phyloP scores from a whole-genome alignment of 1,284 basidiomycete genomes.

The Fomes fomentarius region DNA sequence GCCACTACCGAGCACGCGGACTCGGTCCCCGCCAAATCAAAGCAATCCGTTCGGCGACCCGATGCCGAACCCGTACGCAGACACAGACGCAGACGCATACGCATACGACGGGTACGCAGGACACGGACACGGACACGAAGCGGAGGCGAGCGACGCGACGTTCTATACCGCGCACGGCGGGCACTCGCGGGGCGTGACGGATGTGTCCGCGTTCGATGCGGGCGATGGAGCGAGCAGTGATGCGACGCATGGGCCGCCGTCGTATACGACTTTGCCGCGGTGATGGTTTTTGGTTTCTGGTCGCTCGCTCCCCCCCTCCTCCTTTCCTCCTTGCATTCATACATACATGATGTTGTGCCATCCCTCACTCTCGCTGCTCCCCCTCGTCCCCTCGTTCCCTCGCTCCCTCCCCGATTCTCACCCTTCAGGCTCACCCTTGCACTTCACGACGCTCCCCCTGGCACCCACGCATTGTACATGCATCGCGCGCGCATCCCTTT shows the following conservation, averaged over 20 bases:
- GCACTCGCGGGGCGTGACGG: slow-evolving; percentile 12
- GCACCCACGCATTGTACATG: too few relatives aligned
- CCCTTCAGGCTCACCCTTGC: too few relatives aligned
- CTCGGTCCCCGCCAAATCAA: too few relatives aligned
- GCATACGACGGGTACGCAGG: slow-evolving; percentile 15
- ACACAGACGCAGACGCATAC: background rate
- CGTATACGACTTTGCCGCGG: slow-evolving; percentile 4
- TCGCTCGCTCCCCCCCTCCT: too few relatives aligned
- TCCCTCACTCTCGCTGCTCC: too few relatives aligned
- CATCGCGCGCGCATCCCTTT: too few relatives aligned
- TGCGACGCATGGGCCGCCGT: slow-evolving; percentile 3
- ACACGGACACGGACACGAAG: slow-evolving; percentile 6
- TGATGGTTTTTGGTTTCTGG: too few relatives aligned
- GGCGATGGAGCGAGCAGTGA: background rate
- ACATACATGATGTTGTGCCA: too few relatives aligned
- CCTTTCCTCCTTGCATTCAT: too few relatives aligned
- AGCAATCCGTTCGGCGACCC: slow-evolving; percentile 21
- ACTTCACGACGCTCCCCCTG: too few relatives aligned
- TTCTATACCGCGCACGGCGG: slow-evolving; percentile 24
- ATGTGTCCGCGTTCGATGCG: slow-evolving; percentile 12
- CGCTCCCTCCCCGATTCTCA: too few relatives aligned
- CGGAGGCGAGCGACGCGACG: slow-evolving; percentile 24
- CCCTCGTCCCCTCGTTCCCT: too few relatives aligned
- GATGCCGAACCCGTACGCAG: slow-evolving; percentile 26
- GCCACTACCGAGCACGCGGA: background rate